Conservation (phyloP, 1,284 basidiomycete genomes). For the Phellopilus nigrolimitatus region DNA sequence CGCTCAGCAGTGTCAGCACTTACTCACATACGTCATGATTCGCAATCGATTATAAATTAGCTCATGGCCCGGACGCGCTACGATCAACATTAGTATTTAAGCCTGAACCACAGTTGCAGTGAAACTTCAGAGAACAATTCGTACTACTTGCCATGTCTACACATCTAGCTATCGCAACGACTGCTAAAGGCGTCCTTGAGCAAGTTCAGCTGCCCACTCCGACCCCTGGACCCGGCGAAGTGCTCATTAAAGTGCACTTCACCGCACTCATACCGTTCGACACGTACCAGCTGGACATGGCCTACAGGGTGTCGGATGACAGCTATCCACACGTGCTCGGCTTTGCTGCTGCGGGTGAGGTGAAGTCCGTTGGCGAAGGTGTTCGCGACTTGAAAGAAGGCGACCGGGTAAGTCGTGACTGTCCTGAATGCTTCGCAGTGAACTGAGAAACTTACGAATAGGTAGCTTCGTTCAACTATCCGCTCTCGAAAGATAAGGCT, state of each 20-base stretch:
- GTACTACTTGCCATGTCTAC: conserved; percentile 21
- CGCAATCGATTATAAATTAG: too few species aligned
- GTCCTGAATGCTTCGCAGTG: not conserved
- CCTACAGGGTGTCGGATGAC: conserved; percentile 28
- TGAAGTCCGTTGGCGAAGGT: conserved; percentile 36
- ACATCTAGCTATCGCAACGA: conserved; percentile 39
- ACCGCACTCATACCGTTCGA: conserved; percentile 39
- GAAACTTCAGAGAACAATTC: too few species aligned
- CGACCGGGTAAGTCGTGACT: conserved; percentile 34
- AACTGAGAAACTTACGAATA: conserved; percentile 23
- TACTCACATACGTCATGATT: too few species aligned
- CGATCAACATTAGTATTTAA: too few species aligned
- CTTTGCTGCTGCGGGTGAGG: conserved; percentile 36
- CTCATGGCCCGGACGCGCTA: too few species aligned
- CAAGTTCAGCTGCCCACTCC: conserved; percentile 38
- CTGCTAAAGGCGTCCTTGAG: conserved; percentile 33
- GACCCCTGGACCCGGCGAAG: conserved; percentile 36
- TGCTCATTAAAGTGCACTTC: conserved; percentile 44
- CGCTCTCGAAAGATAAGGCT: conserved; percentile 30
- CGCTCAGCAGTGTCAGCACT: too few species aligned
- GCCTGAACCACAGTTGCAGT: too few species aligned
- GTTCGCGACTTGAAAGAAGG: conserved; percentile 38
- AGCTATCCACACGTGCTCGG: conserved; percentile 38
- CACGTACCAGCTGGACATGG: conserved; percentile 37
- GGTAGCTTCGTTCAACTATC: conserved; percentile 36